These are phyloP conservation scores for Deinandra increscens DNA, from an alignment of 129 eudicot genomes.

Conservation along the genomic window DNA sequence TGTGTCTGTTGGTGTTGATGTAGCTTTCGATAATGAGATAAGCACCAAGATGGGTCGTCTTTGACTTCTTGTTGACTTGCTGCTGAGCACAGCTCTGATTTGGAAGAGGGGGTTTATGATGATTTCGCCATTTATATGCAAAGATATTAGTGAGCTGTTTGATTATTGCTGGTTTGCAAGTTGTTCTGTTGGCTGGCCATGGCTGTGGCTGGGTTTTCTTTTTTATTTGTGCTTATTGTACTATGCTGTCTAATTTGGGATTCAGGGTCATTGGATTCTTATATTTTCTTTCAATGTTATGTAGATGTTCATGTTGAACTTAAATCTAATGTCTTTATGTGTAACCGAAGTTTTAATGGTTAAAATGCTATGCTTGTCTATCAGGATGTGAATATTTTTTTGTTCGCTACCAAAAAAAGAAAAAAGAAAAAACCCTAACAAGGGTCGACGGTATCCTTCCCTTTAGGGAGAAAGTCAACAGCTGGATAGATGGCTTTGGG, in stretches of 20 bases:
- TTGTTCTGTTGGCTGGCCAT: not conserved
- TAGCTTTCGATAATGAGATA: not conserved
- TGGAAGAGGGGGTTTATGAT: not conserved
- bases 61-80: conserved; percentile 2
- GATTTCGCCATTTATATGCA: not conserved
- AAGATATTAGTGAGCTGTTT: not conserved
- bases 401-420: too few relatives aligned
- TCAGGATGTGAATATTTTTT: not conserved
- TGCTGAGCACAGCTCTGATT: not conserved
- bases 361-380: not conserved
- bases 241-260: not conserved
- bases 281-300: not conserved
- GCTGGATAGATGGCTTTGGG: too few relatives aligned
- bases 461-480: too few relatives aligned
- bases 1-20: not conserved
- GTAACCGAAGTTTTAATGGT: not conserved
- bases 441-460: too few relatives aligned
- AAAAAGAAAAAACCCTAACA: too few relatives aligned
- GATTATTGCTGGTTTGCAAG: not conserved
- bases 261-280: not conserved
- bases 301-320: not conserved
- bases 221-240: not conserved
- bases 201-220: not conserved
- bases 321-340: not conserved
- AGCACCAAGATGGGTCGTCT: not conserved